Conservation (phyloP, 352 stramenopile genomes). For the Globisporangium irregulare region DNA sequence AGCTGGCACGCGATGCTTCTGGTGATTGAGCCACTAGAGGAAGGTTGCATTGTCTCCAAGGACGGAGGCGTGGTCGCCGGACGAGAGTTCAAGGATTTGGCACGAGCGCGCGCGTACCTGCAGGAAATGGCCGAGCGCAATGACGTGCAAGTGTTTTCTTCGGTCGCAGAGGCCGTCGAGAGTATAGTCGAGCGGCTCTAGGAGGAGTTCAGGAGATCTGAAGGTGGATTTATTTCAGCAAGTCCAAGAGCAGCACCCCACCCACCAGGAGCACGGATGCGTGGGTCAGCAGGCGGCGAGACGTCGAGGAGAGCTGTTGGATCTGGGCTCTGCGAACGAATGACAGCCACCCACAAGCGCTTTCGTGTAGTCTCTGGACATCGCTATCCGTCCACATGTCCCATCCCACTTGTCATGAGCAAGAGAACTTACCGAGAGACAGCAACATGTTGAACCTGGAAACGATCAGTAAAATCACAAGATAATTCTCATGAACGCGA, state of each 20-base stretch:
- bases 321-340: neutral
- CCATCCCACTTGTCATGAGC: too few species aligned
- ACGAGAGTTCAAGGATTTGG: constrained; percentile 81
- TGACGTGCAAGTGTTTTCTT: constrained; percentile 72
- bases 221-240: neutral
- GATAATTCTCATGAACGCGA: neutral
- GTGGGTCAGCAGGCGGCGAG: neutral
- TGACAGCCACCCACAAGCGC: neutral
- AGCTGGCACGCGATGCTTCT: constrained; percentile 69
- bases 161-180: constrained; percentile 53
- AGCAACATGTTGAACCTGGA: neutral
- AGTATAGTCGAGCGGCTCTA: constrained; percentile 62
- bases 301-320: neutral
- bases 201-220: neutral
- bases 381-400: neutral
- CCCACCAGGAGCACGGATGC: neutral
- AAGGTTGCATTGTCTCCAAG: constrained; percentile 53
- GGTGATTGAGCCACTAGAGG: constrained; percentile 67
- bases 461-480: neutral
- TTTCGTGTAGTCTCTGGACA: neutral
- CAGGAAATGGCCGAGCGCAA: constrained; percentile 84
- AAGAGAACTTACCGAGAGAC: neutral
- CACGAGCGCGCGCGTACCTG: constrained; percentile 72
- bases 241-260: neutral
- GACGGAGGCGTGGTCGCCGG: constrained; percentile 44